These are phyloP conservation scores for Cornus suecica DNA, from an alignment of 148 eudicot species.

Conservation along the genomic window DNA sequence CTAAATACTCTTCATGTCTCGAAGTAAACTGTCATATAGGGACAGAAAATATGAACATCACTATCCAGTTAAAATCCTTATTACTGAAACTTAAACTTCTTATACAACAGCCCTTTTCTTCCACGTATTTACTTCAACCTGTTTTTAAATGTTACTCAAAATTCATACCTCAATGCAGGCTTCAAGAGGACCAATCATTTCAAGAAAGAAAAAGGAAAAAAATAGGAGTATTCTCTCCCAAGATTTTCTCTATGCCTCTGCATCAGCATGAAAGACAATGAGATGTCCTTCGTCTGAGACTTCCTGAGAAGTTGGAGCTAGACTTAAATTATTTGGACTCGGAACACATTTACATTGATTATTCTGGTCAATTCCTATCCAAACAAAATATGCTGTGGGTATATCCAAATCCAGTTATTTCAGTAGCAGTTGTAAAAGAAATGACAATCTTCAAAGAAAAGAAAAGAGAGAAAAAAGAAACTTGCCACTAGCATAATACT, in stretches of 20 bases:
- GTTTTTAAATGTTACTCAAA: no score
- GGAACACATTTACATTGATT: not conserved
- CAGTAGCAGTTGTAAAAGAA: not conserved
- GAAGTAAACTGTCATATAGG: not conserved
- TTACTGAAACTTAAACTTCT: no score
- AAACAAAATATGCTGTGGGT: not conserved
- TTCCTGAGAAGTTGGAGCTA: not conserved
- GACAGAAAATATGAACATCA: not conserved
- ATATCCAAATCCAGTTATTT: not conserved
- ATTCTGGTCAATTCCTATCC: not conserved
- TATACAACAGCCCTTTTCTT: no score
- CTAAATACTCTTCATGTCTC: not conserved
- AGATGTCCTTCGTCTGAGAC: not conserved
- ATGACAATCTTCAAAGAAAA: not conserved
- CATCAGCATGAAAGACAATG: not conserved
- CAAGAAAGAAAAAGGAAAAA: no score
- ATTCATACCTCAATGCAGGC: no score
- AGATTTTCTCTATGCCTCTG: not conserved
- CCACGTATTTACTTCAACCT: no score
- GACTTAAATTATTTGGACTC: not conserved
- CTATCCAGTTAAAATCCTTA: no score
- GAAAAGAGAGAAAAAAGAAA: not conserved
- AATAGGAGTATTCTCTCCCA: not conserved
- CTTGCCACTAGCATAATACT: not conserved
- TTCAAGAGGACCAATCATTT: no score